Percentiles rank a stretch among this genome's conserved stretches.
These are phyloP conservation scores for Phytophthora megakarya DNA, from an alignment of 352 stramenopile genomes.

Conservation along the genomic window DNA sequence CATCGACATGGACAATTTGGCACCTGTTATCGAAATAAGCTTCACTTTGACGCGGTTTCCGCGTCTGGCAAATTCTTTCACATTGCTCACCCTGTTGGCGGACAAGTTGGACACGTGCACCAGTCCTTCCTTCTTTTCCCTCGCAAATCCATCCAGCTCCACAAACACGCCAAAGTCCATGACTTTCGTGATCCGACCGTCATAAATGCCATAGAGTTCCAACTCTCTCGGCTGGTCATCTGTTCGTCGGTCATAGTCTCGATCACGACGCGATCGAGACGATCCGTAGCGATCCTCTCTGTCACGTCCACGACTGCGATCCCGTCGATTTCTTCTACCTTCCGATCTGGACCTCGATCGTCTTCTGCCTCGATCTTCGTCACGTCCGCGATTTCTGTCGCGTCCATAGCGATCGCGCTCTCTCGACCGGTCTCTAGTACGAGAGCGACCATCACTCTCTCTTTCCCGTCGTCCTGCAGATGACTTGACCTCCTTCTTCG, in stretches of 20 bases:
- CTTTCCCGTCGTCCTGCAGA: slow-evolving; percentile 6
- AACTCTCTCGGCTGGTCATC: slow-evolving; percentile 46
- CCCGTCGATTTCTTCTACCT: slow-evolving; percentile 26
- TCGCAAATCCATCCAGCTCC: slow-evolving; percentile 78
- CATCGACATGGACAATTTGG: slow-evolving; percentile 95
- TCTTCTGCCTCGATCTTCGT: slow-evolving; percentile 35
- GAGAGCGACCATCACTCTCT: slow-evolving; percentile 22
- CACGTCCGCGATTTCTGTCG: slow-evolving; percentile 34
- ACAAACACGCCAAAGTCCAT: slow-evolving; percentile 98
- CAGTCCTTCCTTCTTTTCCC: slow-evolving; percentile 89
- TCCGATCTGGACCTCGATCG: slow-evolving; percentile 51
- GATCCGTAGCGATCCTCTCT: slow-evolving; percentile 32
- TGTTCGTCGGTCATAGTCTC: slow-evolving; percentile 29
- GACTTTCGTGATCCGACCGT: slow-evolving; percentile 92
- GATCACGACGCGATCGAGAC: slow-evolving; percentile 35
- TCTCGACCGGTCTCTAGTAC: slow-evolving; percentile 21
- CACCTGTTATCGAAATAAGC: slow-evolving; percentile 91
- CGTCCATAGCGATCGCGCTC: slow-evolving; percentile 32
- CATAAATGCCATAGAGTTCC: slow-evolving; percentile 96
- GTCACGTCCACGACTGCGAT: slow-evolving; percentile 36
- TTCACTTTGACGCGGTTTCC: slow-evolving; percentile 97
- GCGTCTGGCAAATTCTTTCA: slow-evolving; percentile 86
- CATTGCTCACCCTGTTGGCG: slow-evolving; percentile 82
- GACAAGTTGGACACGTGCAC: slow-evolving; percentile 96
- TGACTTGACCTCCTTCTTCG: slow-evolving; percentile 2